Evolutionary conservation across 2,329 filamentous ascomycete species (phyloP).

Genomic region (Ascochyta fabae): DNA sequence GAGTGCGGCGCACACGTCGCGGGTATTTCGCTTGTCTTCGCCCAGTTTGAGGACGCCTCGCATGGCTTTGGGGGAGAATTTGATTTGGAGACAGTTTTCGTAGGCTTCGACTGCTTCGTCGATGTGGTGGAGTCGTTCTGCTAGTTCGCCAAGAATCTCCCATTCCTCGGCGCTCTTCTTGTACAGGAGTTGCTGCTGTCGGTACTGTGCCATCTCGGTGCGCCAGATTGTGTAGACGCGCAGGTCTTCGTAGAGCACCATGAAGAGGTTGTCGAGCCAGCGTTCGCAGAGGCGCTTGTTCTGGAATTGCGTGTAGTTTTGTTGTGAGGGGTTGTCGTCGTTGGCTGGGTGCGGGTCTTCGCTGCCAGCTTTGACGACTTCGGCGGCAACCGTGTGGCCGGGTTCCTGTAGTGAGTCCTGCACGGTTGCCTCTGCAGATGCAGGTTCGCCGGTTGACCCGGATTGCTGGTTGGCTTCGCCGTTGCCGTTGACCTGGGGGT

Average conservation of each 20-base stretch:
- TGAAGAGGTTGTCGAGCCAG: constrained; percentile 98
- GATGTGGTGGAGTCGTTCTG: constrained; percentile 88
- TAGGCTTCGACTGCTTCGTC: constrained; percentile 95
- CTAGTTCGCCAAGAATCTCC: constrained; percentile 94
- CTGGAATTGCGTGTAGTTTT: constrained; percentile 87
- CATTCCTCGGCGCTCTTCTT: constrained; percentile 97
- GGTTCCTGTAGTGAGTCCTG: constrained; percentile 73
- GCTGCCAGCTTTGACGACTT: constrained; percentile 75
- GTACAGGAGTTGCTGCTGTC: constrained; percentile 91
- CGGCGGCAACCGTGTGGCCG: constrained; percentile 76
- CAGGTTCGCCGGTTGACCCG: constrained; percentile 34
- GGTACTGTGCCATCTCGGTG: constrained; percentile 95
- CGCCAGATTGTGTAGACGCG: constrained; percentile 99
- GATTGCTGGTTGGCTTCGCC: constrained; percentile 37
- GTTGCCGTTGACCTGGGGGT: constrained; percentile 50
- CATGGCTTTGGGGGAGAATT: constrained; percentile 93
- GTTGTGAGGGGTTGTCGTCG: constrained; percentile 63
- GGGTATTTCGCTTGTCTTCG: constrained; percentile 77
- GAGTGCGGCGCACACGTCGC: constrained; percentile 81
- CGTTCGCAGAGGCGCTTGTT: constrained; percentile 97
- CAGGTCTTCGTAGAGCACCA: constrained; percentile 98
- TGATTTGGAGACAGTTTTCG: constrained; percentile 80
- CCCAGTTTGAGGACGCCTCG: constrained; percentile 81
- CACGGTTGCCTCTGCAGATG: constrained; percentile 34
- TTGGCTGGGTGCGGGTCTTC: constrained; percentile 59